Conservation (phyloP, 169 alveolate genomes). For the Eimeria tenella region DNA sequence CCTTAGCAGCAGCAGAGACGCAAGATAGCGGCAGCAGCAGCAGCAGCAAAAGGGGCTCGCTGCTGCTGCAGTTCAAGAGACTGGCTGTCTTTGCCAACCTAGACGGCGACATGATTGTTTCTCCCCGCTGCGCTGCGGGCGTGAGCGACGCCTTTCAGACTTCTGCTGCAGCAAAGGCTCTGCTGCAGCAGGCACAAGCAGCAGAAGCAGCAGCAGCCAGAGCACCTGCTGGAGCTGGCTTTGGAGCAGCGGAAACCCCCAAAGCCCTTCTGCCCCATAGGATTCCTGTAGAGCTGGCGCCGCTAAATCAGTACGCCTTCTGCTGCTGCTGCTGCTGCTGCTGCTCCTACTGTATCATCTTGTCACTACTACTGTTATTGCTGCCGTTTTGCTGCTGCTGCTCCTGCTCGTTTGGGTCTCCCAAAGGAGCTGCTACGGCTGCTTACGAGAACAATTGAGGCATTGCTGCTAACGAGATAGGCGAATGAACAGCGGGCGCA, state of each 20-base stretch:
- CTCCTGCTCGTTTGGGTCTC: not conserved
- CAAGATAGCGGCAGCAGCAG: not conserved
- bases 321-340: not conserved
- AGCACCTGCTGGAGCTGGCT: not conserved
- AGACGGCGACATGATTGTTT: not conserved
- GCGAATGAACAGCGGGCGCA: not conserved
- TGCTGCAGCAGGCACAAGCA: constrained; percentile 11
- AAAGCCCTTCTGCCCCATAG: constrained; percentile 13
- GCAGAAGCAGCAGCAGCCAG: not conserved
- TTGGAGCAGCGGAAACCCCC: not conserved
- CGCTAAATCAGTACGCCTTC: constrained; percentile 21
- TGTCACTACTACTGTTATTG: not conserved
- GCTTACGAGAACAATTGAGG: not conserved
- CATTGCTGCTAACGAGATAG: too few species aligned
- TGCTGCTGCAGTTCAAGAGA: not conserved
- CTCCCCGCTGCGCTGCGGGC: constrained; percentile 14
- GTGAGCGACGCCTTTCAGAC: not conserved
- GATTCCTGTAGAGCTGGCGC: constrained; percentile 1
- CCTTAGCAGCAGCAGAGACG: constrained; percentile 34
- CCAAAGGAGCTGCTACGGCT: not conserved
- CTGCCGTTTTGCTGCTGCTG: constrained; percentile 21
- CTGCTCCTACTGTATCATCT: not conserved
- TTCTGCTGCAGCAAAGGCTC: not conserved
- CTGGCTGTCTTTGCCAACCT: not conserved
- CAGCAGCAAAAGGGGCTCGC: not conserved